Conservation (phyloP, 164 flowering plant genomes). For the Annona cherimola region DNA sequence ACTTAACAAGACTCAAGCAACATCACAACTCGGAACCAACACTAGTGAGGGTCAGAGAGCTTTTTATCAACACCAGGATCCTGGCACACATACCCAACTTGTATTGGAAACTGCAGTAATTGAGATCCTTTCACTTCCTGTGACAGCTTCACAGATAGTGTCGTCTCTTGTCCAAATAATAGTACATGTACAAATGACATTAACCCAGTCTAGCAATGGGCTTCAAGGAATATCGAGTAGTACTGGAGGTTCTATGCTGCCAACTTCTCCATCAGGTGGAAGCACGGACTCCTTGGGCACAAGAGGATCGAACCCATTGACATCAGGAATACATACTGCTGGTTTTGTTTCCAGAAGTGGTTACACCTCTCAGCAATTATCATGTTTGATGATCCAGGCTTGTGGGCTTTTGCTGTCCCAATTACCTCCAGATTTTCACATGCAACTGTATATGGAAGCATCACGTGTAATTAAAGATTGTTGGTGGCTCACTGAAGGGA, state of each 20-base stretch:
- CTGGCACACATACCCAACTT: conserved; percentile 93
- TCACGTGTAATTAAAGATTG: conserved; percentile 78
- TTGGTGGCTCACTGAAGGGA: conserved; percentile 95
- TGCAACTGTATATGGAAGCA: conserved; percentile 77
- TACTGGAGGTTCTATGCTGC: conserved; percentile 59
- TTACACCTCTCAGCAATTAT: conserved; percentile 82
- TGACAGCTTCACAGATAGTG: conserved; percentile 75
- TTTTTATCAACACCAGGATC: conserved; percentile 93
- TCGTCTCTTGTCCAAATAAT: conserved; percentile 83
- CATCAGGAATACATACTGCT: conserved; percentile 62
- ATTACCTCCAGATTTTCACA: conserved; percentile 89
- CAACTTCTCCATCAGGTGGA: conserved; percentile 96
- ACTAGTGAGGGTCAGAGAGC: conserved; percentile 69
- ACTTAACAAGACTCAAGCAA: conserved; percentile 45
- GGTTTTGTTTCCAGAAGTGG: conserved; percentile 86
- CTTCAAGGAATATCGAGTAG: conserved; percentile 54
- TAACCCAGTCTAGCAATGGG: conserved; percentile 81
- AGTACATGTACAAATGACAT: conserved; percentile 83
- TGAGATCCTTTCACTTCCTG: conserved; percentile 90
- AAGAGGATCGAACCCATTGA: conserved; percentile 57
- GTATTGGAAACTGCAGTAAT: conserved; percentile 92
- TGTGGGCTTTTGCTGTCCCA: conserved; percentile 94
- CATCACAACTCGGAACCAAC: conserved; percentile 51
- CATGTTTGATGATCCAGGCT: conserved; percentile 93
- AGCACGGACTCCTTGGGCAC: conserved; percentile 87